Evolutionary conservation across 1,139 yeast species (phyloP), one percentile per base, ranked within the genome.

Genomic region (Arxiozyma telluris): DNA sequence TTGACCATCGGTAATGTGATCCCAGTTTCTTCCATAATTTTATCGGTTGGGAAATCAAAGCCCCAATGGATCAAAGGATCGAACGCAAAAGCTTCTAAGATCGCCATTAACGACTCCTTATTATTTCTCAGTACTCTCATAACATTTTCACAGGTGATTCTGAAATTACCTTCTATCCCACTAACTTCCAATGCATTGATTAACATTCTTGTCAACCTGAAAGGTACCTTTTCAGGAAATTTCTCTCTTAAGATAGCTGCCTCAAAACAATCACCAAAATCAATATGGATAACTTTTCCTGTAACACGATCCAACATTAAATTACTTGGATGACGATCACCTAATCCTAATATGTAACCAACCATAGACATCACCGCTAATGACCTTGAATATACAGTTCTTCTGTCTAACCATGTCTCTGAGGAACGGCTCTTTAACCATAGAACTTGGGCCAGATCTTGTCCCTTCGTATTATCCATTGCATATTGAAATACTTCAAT

Each of bases 31-130:
- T 82, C 88, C 20, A 87, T 84, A 38, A 85, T 82, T 6, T 87
- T 84, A 60, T 83, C 84, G 1, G 91, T 80, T 7, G 97, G 96
- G 70, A 89, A 80, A 65, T 91, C 98, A 66, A 93, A 91, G 1
- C 98, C 98, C 99, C 99, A 94, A 65, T 91, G 91, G 65, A 94
- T 94, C 72, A 94, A 81, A 1, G 99, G 99, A 76, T 94, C 99
- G 65, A 91, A 90, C 0, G 98, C 98, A 76, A 94, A 94, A 0
- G 98, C 98, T 72, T 94, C 98, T 64, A 94, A 79, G 55, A 94
- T 91, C 0, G 99, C 99, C 96, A 94, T 88, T 65, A 94, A 78
- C 0, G 98, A 93, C 68, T 94, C 99, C 61, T 89, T 89, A 70
- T 93, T 94, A 60, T 85, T 96, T 58, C 99, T 77, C 56, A 94